Evolutionary conservation across 2,329 filamentous ascomycete genomes (phyloP).

Genomic region (Cryphonectria radicalis): DNA sequence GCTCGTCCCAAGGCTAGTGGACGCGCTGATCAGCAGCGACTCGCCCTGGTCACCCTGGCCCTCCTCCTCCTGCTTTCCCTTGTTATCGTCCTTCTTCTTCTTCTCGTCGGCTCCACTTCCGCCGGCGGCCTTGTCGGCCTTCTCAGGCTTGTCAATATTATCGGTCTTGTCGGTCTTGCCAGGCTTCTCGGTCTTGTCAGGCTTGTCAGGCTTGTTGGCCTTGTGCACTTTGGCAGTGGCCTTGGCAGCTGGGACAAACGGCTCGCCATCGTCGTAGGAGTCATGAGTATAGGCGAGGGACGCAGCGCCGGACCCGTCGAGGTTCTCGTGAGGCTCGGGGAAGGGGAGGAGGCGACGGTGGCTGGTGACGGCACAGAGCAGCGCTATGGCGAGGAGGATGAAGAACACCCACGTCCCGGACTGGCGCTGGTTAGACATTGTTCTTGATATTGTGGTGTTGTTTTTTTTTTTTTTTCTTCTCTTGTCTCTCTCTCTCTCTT

Average conservation of each 20-base stretch:
- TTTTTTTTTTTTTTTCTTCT: neutral
- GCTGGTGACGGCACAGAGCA: conserved; percentile 18
- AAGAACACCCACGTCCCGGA: conserved; percentile 2
- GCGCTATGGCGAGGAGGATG: conserved; percentile 10
- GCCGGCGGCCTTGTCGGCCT: too few relatives aligned
- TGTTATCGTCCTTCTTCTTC: neutral
- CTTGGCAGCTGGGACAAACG: neutral
- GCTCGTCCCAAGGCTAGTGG: neutral
- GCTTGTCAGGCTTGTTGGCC: too few relatives aligned
- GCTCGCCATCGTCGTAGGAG: neutral
- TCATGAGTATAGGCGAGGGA: neutral
- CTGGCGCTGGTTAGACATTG: conserved; percentile 1
- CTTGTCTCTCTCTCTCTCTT: neutral
- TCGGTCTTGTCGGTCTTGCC: too few relatives aligned
- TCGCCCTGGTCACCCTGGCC: neutral
- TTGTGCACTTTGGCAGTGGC: neutral
- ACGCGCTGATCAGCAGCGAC: neutral
- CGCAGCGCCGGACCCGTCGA: too few relatives aligned
- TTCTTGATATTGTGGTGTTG: neutral
- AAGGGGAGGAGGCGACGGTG: conserved; percentile 18
- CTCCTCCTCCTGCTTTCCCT: too few relatives aligned
- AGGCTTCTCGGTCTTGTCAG: too few relatives aligned
- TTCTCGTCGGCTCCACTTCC: neutral
- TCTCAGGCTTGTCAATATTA: too few relatives aligned
- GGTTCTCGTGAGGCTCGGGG: neutral